These are phyloP conservation scores for Phytophthora cryptogea DNA, from an alignment of 352 stramenopile species.

Conservation along the genomic window DNA sequence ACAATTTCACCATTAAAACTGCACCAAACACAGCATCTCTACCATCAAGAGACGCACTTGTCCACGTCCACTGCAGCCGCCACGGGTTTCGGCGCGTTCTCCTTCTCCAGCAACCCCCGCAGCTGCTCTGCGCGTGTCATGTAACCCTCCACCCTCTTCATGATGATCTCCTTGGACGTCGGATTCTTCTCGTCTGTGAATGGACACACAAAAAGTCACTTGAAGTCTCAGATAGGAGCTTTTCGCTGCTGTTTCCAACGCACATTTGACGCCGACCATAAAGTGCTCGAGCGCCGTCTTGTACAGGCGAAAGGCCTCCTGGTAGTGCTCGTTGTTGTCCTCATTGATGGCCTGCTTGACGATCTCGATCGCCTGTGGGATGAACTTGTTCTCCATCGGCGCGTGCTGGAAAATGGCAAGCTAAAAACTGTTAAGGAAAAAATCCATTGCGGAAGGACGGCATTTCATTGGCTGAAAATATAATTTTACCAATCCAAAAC, in stretches of 20 bases:
- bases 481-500: too few relatives aligned
- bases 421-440: slow-evolving; percentile 1
- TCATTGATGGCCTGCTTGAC: slow-evolving; percentile 87
- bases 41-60: slow-evolving; percentile 50
- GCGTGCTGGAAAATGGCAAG: too few relatives aligned
- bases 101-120: slow-evolving; percentile 79
- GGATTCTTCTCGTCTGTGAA: slow-evolving; percentile 90
- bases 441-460: slow-evolving; percentile 17
- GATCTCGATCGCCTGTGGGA: slow-evolving; percentile 90
- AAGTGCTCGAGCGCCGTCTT: slow-evolving; percentile 91
- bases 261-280: slow-evolving; percentile 90
- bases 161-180: slow-evolving; percentile 90
- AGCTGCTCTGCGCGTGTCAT: slow-evolving; percentile 90
- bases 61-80: slow-evolving; percentile 66
- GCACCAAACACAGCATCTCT: not conserved
- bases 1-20: not conserved
- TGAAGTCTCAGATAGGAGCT: not conserved
- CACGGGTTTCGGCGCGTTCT: slow-evolving; percentile 57
- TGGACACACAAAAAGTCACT: not conserved
- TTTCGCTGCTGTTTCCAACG: slow-evolving; percentile 20
- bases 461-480: slow-evolving; percentile 14
- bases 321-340: slow-evolving; percentile 91
- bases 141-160: slow-evolving; percentile 90
- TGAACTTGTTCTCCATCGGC: slow-evolving; percentile 91
- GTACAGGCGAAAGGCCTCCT: slow-evolving; percentile 87